These are phyloP conservation scores for Phytophthora pistaciae DNA, from an alignment of 352 stramenopile species.

Conservation along the genomic window DNA sequence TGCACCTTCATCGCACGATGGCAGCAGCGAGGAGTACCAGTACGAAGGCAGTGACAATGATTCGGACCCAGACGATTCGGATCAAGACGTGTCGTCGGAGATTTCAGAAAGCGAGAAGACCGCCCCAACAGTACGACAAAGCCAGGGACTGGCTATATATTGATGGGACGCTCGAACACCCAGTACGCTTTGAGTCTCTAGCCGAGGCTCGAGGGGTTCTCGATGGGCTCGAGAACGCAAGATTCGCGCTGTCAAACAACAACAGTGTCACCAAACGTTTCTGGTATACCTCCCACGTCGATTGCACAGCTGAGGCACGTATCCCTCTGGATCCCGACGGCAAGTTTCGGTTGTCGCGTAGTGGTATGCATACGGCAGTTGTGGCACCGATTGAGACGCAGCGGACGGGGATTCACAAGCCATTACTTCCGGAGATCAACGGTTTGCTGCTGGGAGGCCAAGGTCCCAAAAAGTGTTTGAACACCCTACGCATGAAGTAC, in stretches of 20 bases:
- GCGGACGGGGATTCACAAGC: conserved; percentile 7
- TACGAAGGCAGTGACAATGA: too few relatives aligned
- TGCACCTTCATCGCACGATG: too few relatives aligned
- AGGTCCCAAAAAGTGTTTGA: background rate
- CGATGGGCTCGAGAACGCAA: background rate
- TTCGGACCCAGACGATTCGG: too few relatives aligned
- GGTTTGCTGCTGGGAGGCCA: conserved; percentile 1
- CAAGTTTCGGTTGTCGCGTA: background rate
- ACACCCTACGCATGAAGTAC: background rate
- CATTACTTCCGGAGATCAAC: conserved; percentile 6
- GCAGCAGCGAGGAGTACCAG: too few relatives aligned
- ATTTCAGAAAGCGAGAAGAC: too few relatives aligned
- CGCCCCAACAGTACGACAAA: too few relatives aligned
- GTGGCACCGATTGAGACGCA: background rate
- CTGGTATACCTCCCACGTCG: conserved; percentile 5
- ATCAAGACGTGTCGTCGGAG: too few relatives aligned
- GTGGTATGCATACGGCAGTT: background rate
- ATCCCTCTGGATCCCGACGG: background rate
- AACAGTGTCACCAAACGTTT: background rate
- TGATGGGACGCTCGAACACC: too few relatives aligned
- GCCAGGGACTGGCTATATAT: too few relatives aligned
- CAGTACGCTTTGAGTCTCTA: too few relatives aligned
- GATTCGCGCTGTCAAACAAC: background rate
- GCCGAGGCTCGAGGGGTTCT: background rate
- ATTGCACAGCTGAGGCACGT: background rate